Base-by-base conservation (phyloP, 2,329 filamentous ascomycete species). In the Colletotrichum viniferum region DNA sequence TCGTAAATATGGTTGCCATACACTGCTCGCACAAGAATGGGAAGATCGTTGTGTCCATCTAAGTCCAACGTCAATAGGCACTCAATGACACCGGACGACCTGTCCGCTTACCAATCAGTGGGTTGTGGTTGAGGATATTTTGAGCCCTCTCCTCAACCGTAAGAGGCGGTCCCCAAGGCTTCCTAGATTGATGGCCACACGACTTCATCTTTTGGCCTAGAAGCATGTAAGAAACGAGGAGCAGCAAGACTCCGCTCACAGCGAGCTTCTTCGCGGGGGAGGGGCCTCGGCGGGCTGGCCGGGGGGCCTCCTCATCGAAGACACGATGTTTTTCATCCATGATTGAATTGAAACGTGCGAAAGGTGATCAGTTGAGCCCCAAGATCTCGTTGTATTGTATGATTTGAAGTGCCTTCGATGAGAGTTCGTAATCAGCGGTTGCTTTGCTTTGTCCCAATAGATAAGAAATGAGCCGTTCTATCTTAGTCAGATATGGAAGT, bases 11-110 rank as follows among this genome's bases (percentile, higher is more conserved):
- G 92, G 81, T 98, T 98, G 52, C 92, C 87, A 80, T 92, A 96
- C 5, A 85, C 52, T 7, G 79, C 84, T 48, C 95, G 91, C 68
- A 98, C 87, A 32, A 93, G 84, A 52, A 97, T 93, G 26, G 96
- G 90, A 64, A 98, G 89, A 82, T 98, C 96, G 85, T 98, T 94
- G 82, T 98, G 96, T 1, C 96, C 96, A 84, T 98, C 96, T 96
- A 78, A 3, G 12, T 48, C 28, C 56, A 55, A 38, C 61, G 34
- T 63, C 32, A 67, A 21, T 38, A 24, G 52, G 12, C 24, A 16
- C 18, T 32, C 14, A 74, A 75, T 32, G 8, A 14, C 21, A 14
- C 16, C 16, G 32, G 13, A 26, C 34, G 55, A 18, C 7, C 13
- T 24, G 12, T 9, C 30, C 7, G 36, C 77, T 7, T 84, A 90